Evolutionary conservation across 2,329 filamentous ascomycete species (phyloP), one percentile per base, ranked within the genome.

Genomic region (Alternaria longipes): DNA sequence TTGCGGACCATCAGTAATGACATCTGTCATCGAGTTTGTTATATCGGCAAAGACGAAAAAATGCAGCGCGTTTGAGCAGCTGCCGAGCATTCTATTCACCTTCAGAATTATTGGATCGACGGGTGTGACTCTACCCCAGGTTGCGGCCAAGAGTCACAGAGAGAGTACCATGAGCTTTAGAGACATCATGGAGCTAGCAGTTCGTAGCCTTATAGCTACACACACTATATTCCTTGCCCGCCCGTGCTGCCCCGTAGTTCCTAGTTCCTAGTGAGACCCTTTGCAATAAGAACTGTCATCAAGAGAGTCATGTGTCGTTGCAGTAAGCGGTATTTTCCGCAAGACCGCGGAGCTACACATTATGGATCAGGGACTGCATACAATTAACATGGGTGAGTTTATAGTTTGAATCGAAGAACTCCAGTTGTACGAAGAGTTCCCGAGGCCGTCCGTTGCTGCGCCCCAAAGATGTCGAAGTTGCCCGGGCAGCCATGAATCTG

Each of bases 21-120:
- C 64, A 55, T 66, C 60, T 60, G 38, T 44, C 61, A 55, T 60
- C 67, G 65, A 67, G 53, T 41, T 22, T 46, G 32, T 5, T 38
- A 26, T 24, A 16, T 30, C 26, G 12, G 32, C 32, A 14, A 36
- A 36, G 14, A 36, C 20, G 14, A 49, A 34, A 22, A n/a, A 24
- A 32, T 38, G 46, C 32, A 50, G 20, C 20, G n/a, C 20, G 8
- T n/a, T 38, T n/a, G 16, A 50, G 20, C 24, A 18, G 24, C 32
- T 38, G 22, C 30, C 30, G 32, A 34, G 22, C 16, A 38, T 14
- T n/a, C 30, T 49, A 18, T 16, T 49, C 2, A 34, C 28, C 20
- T 49, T 16, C 18, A 16, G 30, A 22, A 34, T 34, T 18, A 20
- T 49, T 49, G 46, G 7, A 9, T 34, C 8, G 3, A 11, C 4